Conservation (phyloP, 345 rosid genomes). For the Isatis tinctoria region DNA sequence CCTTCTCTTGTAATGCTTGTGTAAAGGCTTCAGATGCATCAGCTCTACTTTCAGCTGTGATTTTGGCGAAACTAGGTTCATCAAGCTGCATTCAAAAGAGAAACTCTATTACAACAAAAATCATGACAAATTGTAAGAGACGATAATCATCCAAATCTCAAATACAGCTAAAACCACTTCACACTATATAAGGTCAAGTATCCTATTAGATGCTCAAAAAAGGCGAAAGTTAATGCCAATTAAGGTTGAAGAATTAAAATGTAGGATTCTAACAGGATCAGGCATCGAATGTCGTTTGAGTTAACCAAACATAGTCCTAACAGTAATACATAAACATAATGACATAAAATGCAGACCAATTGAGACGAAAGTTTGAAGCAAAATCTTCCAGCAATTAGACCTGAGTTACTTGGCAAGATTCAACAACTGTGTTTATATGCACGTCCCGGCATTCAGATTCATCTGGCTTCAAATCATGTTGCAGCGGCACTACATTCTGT, state of each 20-base stretch:
- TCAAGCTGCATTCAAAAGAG: slow-evolving; percentile 40
- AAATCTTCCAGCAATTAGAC: slow-evolving; percentile 28
- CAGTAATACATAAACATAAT: background rate
- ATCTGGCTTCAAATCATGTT: slow-evolving; percentile 37
- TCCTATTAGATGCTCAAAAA: background rate
- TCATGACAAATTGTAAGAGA: background rate
- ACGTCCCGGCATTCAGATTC: slow-evolving; percentile 60
- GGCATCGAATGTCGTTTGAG: background rate
- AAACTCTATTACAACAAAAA: background rate
- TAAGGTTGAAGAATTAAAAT: background rate
- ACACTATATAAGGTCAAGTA: background rate
- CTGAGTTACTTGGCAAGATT: slow-evolving; percentile 36
- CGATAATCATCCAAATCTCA: background rate
- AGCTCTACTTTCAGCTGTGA: slow-evolving; percentile 31
- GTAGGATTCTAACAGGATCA: background rate
- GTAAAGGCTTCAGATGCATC: slow-evolving; percentile 55
- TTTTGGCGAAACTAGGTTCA: slow-evolving; percentile 20
- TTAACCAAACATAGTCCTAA: background rate
- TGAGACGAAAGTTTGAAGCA: slow-evolving; percentile 8
- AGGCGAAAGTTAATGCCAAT: background rate
- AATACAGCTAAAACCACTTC: slow-evolving; percentile 1
- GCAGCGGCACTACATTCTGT: slow-evolving; percentile 34
- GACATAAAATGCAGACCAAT: background rate
- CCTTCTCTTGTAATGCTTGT: slow-evolving; percentile 92
- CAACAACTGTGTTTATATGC: slow-evolving; percentile 41